A percentile compares a stretch with the other conserved stretches of the same genome.
Evolutionary conservation across 768 basidiomycete species (phyloP).

Genomic region (Lentinula guzmanii): DNA sequence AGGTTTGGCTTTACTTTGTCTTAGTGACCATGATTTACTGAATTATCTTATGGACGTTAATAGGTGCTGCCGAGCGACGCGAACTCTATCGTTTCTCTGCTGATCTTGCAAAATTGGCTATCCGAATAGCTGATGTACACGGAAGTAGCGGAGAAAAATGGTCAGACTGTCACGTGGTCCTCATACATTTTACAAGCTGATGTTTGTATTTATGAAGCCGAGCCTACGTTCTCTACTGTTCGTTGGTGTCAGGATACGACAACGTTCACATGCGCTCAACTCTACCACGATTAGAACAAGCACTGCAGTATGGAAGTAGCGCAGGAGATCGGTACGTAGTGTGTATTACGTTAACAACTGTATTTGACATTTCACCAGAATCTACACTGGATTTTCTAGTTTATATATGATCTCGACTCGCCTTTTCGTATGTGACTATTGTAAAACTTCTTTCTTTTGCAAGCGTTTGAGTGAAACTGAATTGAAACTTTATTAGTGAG

Average conservation of each 20-base stretch:
- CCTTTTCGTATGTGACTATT: constrained; percentile 55
- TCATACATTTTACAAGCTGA: constrained; percentile 5
- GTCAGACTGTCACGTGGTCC: constrained; percentile 22
- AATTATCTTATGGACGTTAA: not conserved
- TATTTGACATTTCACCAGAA: constrained; percentile 25
- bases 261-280: constrained; percentile 61
- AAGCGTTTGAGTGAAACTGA: not conserved
- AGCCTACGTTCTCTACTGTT: constrained; percentile 53
- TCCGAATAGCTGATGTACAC: constrained; percentile 61
- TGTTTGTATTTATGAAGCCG: constrained; percentile 30
- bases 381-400: constrained; percentile 56
- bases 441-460: constrained; percentile 30
- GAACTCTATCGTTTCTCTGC: constrained; percentile 64
- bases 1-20: constrained; percentile 29
- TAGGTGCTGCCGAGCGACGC: constrained; percentile 54
- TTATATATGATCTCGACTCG: constrained; percentile 49
- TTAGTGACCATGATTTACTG: too few relatives aligned
- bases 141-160: constrained; percentile 66
- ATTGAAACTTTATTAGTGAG: constrained; percentile 34
- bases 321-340: constrained; percentile 55
- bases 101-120: constrained; percentile 59
- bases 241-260: constrained; percentile 64
- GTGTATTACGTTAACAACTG: not conserved
- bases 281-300: constrained; percentile 53
- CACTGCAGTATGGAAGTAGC: constrained; percentile 58